A percentile compares a stretch with the other conserved stretches of the same genome.
phyloP scores from a whole-genome alignment of 805 yeast species.

The Jamesozyma hellenica region DNA sequence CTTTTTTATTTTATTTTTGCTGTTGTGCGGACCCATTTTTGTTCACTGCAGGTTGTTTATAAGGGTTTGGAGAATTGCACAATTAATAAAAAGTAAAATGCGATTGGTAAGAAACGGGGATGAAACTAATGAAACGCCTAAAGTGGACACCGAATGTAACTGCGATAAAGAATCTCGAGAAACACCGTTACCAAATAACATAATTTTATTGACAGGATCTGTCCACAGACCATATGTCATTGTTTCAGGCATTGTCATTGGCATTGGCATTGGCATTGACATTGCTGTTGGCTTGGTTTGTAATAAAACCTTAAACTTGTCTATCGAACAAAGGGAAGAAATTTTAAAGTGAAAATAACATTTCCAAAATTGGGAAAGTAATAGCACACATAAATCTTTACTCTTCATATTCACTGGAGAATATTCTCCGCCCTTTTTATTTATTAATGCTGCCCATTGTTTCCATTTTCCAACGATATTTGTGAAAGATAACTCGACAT shows the following conservation, averaged over 20 bases:
- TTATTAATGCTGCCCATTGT: constrained; percentile 1
- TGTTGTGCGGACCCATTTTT: not conserved
- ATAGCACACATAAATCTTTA: not conserved
- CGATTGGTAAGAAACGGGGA: not conserved
- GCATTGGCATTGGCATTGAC: too few species aligned
- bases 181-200: constrained; percentile 1
- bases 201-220: constrained; percentile 1
- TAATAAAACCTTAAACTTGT: not conserved
- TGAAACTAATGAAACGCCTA: too few species aligned
- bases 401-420: not conserved
- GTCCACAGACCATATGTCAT: constrained; percentile 3
- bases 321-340: not conserved
- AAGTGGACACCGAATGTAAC: too few species aligned
- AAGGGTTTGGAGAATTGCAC: not conserved
- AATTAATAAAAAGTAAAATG: not conserved
- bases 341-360: not conserved
- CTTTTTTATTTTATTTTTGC: too few species aligned
- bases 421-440: constrained; percentile 1
- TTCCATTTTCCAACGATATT: constrained; percentile 2
- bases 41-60: too few species aligned
- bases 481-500: not conserved
- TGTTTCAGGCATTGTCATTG: not conserved
- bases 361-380: not conserved
- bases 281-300: not conserved
- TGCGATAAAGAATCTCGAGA: not conserved